These are phyloP conservation scores for Fusarium camptoceras DNA, from an alignment of 2,329 filamentous ascomycete genomes.

Conservation along the genomic window DNA sequence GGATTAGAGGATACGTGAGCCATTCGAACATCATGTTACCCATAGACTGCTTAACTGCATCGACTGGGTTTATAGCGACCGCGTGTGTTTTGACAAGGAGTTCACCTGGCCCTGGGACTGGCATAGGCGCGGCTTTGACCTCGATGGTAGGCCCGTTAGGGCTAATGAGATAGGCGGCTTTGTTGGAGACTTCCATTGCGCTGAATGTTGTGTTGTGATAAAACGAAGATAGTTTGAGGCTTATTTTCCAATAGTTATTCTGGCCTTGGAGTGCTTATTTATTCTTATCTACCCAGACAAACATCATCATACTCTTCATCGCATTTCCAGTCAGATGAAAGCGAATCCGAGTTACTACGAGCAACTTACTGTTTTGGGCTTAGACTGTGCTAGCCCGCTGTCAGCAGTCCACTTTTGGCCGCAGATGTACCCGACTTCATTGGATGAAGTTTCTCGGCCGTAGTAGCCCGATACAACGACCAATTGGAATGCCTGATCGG, in stretches of 20 bases:
- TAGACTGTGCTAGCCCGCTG: background rate
- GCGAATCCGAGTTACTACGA: background rate
- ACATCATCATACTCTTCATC: too few relatives aligned
- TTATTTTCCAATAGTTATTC: accelerated
- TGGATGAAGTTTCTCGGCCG: background rate
- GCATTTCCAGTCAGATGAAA: background rate
- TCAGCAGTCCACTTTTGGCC: background rate
- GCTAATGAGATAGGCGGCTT: slow-evolving; percentile 1
- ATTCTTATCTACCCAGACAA: background rate
- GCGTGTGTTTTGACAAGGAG: background rate
- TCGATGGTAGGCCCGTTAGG: background rate
- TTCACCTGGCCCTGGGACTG: background rate
- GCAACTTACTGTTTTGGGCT: background rate
- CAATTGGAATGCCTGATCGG: too few relatives aligned
- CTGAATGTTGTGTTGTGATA: background rate
- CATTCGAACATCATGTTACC: slow-evolving; percentile 27
- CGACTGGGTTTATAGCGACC: background rate
- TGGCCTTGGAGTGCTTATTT: background rate
- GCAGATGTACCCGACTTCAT: accelerated
- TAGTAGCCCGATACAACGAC: too few relatives aligned
- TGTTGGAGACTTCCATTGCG: background rate
- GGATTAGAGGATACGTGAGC: slow-evolving; percentile 11
- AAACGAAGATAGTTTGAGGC: background rate
- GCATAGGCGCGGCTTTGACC: background rate
- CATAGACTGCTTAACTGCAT: slow-evolving; percentile 17